phyloP scores from a whole-genome alignment of 306 rosid species.

The Canavalia gladiata region DNA sequence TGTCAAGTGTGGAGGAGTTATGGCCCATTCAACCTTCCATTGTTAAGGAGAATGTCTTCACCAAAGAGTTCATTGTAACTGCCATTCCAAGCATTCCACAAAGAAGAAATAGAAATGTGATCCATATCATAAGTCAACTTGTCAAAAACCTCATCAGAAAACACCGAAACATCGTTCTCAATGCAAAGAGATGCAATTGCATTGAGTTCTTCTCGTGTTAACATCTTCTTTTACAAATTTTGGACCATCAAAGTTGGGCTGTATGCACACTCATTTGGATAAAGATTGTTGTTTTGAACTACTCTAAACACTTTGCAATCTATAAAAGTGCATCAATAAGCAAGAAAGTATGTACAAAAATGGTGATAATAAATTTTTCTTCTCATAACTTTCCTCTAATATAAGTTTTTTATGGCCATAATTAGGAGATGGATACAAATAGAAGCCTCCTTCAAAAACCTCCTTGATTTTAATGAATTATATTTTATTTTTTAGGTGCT shows the following conservation, averaged over 20 bases:
- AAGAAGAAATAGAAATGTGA: conserved; percentile 75
- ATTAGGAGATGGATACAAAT: neutral
- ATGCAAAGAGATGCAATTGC: conserved; percentile 75
- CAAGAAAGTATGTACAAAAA: neutral
- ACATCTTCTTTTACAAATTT: conserved; percentile 81
- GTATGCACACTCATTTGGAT: conserved; percentile 82
- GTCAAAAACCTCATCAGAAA: conserved; percentile 78
- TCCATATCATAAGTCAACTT: conserved; percentile 83
- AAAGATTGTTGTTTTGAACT: conserved; percentile 80
- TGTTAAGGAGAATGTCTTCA: conserved; percentile 80
- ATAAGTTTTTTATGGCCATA: neutral
- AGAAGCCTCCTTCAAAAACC: neutral
- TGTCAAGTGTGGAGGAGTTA: conserved; percentile 73
- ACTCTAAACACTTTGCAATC: conserved; percentile 82
- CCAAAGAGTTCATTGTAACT: conserved; percentile 75
- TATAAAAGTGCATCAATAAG: conserved; percentile 44
- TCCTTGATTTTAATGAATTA: neutral
- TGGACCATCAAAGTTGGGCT: conserved; percentile 73
- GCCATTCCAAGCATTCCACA: conserved; percentile 77
- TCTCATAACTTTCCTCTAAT: too few relatives aligned
- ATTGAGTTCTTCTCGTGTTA: conserved; percentile 64
- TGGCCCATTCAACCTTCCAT: conserved; percentile 86
- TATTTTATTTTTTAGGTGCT: neutral
- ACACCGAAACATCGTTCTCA: conserved; percentile 74
- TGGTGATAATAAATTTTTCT: too few relatives aligned